Conservation (phyloP, 2,329 filamentous ascomycete species). For the Fusarium pseudonygamai region DNA sequence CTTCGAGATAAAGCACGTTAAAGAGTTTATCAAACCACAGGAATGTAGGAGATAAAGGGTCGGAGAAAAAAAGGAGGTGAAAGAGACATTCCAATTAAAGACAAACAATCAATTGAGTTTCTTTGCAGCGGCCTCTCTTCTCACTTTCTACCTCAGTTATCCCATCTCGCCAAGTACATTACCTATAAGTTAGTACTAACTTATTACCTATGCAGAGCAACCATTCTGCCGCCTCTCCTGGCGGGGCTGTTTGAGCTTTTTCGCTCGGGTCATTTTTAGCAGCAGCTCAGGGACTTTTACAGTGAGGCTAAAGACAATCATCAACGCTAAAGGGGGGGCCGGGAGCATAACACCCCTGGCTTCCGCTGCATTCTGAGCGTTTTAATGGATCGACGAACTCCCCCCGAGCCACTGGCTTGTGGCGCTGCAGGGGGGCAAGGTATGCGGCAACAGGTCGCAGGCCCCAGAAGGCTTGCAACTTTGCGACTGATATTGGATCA, state of each 20-base stretch:
- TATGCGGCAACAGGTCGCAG: slow-evolving; percentile 2
- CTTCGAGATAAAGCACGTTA: slow-evolving; percentile 26
- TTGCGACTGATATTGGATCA: not conserved
- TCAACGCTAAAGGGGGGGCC: slow-evolving; percentile 20
- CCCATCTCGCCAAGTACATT: slow-evolving; percentile 28
- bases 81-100: slow-evolving; percentile 5
- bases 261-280: slow-evolving; percentile 11
- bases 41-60: slow-evolving; percentile 33
- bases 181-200: not conserved
- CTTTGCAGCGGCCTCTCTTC: slow-evolving; percentile 21
- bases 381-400: slow-evolving; percentile 21
- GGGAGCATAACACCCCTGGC: slow-evolving; percentile 22
- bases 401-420: slow-evolving; percentile 23
- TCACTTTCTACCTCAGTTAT: not conserved
- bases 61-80: slow-evolving; percentile 14
- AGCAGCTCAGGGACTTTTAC: slow-evolving; percentile 14
- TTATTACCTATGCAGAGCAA: slow-evolving; percentile 11
- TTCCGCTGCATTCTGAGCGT: slow-evolving; percentile 14
- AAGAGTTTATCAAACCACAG: slow-evolving; percentile 24
- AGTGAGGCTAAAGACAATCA: slow-evolving; percentile 19
- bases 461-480: slow-evolving; percentile 9
- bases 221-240: slow-evolving; percentile 9
- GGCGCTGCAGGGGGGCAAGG: slow-evolving; percentile 30
- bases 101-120: slow-evolving; percentile 25
- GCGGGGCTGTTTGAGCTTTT: slow-evolving; percentile 22